Conservation (phyloP, 2,329 filamentous ascomycete species). For the Nannizziopsis barbatae region DNA sequence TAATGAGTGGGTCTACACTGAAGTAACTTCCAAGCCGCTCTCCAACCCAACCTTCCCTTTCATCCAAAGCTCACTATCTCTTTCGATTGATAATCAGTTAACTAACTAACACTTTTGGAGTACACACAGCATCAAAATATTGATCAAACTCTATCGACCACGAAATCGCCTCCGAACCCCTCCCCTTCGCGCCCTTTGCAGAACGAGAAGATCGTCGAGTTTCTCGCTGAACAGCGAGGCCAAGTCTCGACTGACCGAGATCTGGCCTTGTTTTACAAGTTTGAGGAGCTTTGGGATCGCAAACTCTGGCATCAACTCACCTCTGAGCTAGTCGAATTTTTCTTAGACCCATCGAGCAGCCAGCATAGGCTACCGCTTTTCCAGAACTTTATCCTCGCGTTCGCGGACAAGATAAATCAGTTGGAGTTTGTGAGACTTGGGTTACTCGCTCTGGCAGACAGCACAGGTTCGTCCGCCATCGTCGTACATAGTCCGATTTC, state of each 20-base stretch:
- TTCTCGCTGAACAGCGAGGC: slow-evolving; percentile 73
- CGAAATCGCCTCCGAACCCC: too few species aligned
- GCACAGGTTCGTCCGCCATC: slow-evolving; percentile 20
- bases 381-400: slow-evolving; percentile 86
- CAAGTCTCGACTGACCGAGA: slow-evolving; percentile 70
- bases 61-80: too few species aligned
- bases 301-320: slow-evolving; percentile 99
- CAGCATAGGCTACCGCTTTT: slow-evolving; percentile 78
- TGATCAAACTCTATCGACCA: too few species aligned
- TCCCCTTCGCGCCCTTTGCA: not conserved
- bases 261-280: slow-evolving; percentile 62
- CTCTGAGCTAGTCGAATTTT: slow-evolving; percentile 75
- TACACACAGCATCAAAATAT: too few species aligned
- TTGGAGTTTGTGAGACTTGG: slow-evolving; percentile 89
- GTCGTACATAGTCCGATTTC: too few species aligned
- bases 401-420: slow-evolving; percentile 97
- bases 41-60: too few species aligned
- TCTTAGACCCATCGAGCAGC: slow-evolving; percentile 66
- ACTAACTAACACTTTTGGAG: too few species aligned
- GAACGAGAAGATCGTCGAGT: slow-evolving; percentile 53
- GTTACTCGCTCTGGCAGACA: slow-evolving; percentile 67
- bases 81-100: too few species aligned
- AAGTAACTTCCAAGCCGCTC: too few species aligned
- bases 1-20: too few species aligned
- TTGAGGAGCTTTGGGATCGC: slow-evolving; percentile 94